Evolutionary conservation across 1,284 basidiomycete genomes (phyloP).

Genomic region (Coniferiporia weirii): DNA sequence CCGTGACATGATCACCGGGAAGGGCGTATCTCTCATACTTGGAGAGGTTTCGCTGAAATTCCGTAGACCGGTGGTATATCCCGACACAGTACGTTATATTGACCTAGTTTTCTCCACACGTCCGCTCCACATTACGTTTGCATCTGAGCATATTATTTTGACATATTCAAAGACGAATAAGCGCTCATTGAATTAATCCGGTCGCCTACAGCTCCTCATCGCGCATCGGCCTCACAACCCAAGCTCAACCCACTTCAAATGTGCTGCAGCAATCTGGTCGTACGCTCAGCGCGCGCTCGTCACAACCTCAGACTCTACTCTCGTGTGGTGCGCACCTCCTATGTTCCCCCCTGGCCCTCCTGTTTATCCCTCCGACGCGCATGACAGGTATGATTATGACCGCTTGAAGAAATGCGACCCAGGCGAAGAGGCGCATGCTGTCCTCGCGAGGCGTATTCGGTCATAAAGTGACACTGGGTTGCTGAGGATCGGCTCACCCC

Average conservation of each 20-base stretch:
- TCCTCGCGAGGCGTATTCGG: slow-evolving; percentile 15
- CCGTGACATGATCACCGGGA: slow-evolving; percentile 50
- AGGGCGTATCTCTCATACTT: slow-evolving; percentile 65
- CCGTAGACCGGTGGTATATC: slow-evolving; percentile 61
- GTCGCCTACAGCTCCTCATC: slow-evolving; percentile 45
- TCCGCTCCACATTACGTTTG: no score
- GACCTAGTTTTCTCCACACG: background rate
- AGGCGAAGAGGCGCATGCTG: slow-evolving; percentile 32
- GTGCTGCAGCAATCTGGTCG: slow-evolving; percentile 55
- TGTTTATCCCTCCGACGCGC: background rate
- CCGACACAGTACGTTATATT: slow-evolving; percentile 52
- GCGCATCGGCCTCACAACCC: slow-evolving; percentile 39
- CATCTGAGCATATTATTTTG: no score
- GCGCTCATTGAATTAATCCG: background rate
- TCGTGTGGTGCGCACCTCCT: slow-evolving; percentile 48
- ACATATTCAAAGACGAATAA: background rate
- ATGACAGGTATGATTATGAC: slow-evolving; percentile 55
- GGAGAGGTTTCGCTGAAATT: slow-evolving; percentile 64
- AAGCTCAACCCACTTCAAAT: slow-evolving; percentile 38
- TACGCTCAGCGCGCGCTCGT: slow-evolving; percentile 56
- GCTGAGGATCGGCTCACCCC: background rate
- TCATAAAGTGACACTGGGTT: background rate
- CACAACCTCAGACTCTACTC: slow-evolving; percentile 52
- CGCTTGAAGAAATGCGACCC: slow-evolving; percentile 58
- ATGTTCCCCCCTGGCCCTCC: background rate